Conservation (phyloP, 1,139 yeast species). For the Pichia inconspicua region DNA sequence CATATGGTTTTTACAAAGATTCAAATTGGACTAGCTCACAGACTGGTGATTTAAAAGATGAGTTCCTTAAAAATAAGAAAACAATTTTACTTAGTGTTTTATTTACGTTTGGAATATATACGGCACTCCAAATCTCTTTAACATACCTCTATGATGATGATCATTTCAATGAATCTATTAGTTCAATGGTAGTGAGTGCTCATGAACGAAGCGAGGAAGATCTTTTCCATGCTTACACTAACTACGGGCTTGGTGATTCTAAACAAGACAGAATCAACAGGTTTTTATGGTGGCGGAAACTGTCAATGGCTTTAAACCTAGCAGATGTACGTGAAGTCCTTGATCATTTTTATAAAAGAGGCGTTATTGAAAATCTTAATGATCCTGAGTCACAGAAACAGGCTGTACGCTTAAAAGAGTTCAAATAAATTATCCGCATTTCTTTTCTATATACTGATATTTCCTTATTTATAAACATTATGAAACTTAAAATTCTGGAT, state of each 20-base stretch:
- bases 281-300: constrained; percentile 54
- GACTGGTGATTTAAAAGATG: constrained; percentile 25
- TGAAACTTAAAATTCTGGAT: constrained; percentile 30
- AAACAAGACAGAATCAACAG: constrained; percentile 46
- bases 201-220: constrained; percentile 44
- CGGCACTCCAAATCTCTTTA: constrained; percentile 36
- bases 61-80: constrained; percentile 39
- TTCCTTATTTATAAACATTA: too few relatives aligned
- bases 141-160: constrained; percentile 27
- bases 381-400: constrained; percentile 2
- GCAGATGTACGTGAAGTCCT: constrained; percentile 22
- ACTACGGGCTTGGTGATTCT: constrained; percentile 47
- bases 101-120: constrained; percentile 35
- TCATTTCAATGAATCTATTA: constrained; percentile 22
- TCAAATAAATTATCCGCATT: background rate
- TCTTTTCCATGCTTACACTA: constrained; percentile 40
- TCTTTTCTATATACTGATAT: too few relatives aligned
- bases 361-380: constrained; percentile 7
- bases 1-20: constrained; percentile 22
- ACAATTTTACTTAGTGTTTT: constrained; percentile 39
- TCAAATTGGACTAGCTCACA: constrained; percentile 29
- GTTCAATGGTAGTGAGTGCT: constrained; percentile 23
- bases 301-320: constrained; percentile 21
- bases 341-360: constrained; percentile 16
- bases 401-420: background rate